Conservation (phyloP, 176 grass and related monocot species). For the Triticum dicoccoides region DNA sequence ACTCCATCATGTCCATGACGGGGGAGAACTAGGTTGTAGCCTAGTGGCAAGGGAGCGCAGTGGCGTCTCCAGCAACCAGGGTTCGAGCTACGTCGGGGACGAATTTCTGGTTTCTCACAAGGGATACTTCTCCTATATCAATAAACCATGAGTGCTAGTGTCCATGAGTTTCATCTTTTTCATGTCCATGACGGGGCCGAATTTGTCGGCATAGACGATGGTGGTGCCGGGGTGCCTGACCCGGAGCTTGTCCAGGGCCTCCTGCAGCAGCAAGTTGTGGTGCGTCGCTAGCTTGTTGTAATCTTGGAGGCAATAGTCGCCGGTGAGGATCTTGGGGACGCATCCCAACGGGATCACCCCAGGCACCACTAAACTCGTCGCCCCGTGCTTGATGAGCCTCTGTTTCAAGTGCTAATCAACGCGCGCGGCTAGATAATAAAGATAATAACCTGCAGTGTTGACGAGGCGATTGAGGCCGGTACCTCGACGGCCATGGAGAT, state of each 20-base stretch:
- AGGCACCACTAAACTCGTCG: not conserved
- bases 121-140: too few species aligned
- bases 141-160: too few species aligned
- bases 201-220: conserved; percentile 48
- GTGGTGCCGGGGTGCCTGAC: conserved; percentile 25
- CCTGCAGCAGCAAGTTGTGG: conserved; percentile 44
- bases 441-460: too few species aligned
- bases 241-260: conserved; percentile 7
- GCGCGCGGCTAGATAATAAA: too few species aligned
- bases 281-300: conserved; percentile 32
- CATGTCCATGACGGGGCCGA: conserved; percentile 40
- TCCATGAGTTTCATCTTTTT: too few species aligned
- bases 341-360: conserved; percentile 36
- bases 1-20: conserved; percentile 42
- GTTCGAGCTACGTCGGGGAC: too few species aligned
- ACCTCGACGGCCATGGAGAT: conserved; percentile 50
- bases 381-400: conserved; percentile 24
- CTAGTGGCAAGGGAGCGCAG: too few species aligned
- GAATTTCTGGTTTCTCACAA: too few species aligned
- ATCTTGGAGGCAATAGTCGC: conserved; percentile 27
- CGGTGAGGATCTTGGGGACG: conserved; percentile 28
- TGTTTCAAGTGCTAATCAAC: too few species aligned
- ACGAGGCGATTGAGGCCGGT: too few species aligned
- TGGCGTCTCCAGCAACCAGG: too few species aligned
- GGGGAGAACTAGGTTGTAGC: too few species aligned